Conservation (phyloP, 768 basidiomycete species). For the Lentinula edodes region DNA sequence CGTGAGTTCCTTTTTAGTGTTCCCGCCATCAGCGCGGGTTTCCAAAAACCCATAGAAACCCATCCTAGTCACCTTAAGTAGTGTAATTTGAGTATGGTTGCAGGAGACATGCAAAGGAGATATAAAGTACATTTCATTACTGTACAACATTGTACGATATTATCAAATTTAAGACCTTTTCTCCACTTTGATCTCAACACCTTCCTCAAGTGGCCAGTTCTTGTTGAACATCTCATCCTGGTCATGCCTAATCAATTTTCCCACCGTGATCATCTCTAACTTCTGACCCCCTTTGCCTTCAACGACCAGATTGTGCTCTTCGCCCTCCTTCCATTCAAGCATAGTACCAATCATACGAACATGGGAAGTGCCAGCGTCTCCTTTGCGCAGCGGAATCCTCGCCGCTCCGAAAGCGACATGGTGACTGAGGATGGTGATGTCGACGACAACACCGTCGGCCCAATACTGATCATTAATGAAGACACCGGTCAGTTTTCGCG, state of each 20-base stretch:
- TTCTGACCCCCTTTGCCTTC: neutral
- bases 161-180: neutral
- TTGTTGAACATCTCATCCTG: neutral
- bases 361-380: neutral
- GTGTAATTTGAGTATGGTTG: no score
- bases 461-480: neutral
- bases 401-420: neutral
- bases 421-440: neutral
- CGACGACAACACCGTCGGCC: neutral
- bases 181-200: neutral
- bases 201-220: neutral
- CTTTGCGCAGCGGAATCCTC: neutral
- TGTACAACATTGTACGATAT: neutral
- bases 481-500: neutral
- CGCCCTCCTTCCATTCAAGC: neutral
- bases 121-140: neutral
- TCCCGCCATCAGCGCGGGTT: no score
- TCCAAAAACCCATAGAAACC: no score
- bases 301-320: neutral
- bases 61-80: no score
- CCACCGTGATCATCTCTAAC: neutral
- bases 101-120: no score
- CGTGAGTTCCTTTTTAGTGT: no score
- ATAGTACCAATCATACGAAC: neutral
- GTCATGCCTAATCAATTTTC: neutral